Conservation (phyloP, 169 alveolate species). For the Plasmodium gallinaceum region DNA sequence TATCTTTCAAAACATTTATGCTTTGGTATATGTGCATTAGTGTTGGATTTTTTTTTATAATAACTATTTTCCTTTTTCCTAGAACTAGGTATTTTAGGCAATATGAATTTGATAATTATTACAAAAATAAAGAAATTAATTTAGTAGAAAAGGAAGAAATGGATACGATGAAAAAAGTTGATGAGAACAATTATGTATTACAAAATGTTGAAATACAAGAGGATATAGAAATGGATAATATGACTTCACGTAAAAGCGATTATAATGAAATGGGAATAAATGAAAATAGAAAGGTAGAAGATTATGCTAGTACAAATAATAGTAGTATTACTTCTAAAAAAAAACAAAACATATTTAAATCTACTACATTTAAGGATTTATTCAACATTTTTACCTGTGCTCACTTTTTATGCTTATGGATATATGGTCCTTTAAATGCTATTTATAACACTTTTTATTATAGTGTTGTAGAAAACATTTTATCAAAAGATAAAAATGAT, state of each 20-base stretch:
- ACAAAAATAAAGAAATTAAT: conserved; percentile 9
- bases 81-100: conserved; percentile 77
- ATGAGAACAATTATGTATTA: neutral
- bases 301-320: conserved; percentile 13
- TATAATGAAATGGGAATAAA: conserved; percentile 8
- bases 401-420: conserved; percentile 74
- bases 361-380: conserved; percentile 22
- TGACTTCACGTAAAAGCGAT: neutral
- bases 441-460: conserved; percentile 62
- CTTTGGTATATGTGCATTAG: conserved; percentile 62
- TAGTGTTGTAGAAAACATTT: conserved; percentile 67
- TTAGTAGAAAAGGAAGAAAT: conserved; percentile 6
- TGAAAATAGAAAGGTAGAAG: neutral
- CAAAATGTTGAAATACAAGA: neutral
- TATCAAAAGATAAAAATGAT: conserved; percentile 64
- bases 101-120: conserved; percentile 77
- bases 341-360: conserved; percentile 11
- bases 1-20: conserved; percentile 65
- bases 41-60: conserved; percentile 32
- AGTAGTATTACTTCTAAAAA: conserved; percentile 4
- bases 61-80: conserved; percentile 67
- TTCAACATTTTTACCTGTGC: conserved; percentile 44
- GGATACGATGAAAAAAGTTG: neutral
- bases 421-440: conserved; percentile 74
- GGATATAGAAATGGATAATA: neutral